A percentile compares a stretch with the other conserved stretches of the same genome.
phyloP scores from a whole-genome alignment of 495 filamentous ascomycete genomes.

The Antarctomyces pellizariae region DNA sequence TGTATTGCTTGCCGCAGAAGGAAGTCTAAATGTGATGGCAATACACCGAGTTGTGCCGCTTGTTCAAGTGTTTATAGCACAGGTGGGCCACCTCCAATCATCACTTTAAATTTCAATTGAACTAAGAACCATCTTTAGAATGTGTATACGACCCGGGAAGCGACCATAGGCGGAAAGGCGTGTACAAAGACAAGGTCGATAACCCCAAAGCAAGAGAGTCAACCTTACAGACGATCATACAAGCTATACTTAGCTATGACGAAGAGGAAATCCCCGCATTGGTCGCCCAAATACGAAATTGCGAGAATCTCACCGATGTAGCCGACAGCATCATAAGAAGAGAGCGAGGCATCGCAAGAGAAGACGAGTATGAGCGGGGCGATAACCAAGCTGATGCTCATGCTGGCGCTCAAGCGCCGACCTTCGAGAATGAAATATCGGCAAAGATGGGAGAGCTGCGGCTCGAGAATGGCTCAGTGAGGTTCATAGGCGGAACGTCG shows the following conservation, averaged over 20 bases:
- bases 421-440: constrained; percentile 58
- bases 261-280: constrained; percentile 64
- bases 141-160: constrained; percentile 90
- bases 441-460: constrained; percentile 83
- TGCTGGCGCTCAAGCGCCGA: constrained; percentile 20
- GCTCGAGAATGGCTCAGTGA: constrained; percentile 70
- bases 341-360: constrained; percentile 15
- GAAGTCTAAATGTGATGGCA: constrained; percentile 92
- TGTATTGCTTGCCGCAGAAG: constrained; percentile 80
- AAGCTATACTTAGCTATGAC: constrained; percentile 75
- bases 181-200: constrained; percentile 88
- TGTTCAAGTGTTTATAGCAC: constrained; percentile 92
- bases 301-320: constrained; percentile 76
- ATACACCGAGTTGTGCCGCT: constrained; percentile 75
- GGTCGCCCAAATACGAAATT: constrained; percentile 69
- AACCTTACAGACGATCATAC: constrained; percentile 74
- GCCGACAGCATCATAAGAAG: constrained; percentile 53
- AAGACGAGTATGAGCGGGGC: constrained; percentile 8
- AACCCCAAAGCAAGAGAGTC: constrained; percentile 67
- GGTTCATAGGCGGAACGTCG: constrained; percentile 87
- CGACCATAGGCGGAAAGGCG: constrained; percentile 87
- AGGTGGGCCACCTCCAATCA: constrained; percentile 6
- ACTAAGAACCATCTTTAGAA: constrained; percentile 14
- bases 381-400: constrained; percentile 21
- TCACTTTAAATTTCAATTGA: neutral